A percentile compares a stretch with the other conserved stretches of the same genome.
These are phyloP conservation scores for Chaetomium olivaceum DNA, from an alignment of 2,329 filamentous ascomycete genomes.

Conservation along the genomic window DNA sequence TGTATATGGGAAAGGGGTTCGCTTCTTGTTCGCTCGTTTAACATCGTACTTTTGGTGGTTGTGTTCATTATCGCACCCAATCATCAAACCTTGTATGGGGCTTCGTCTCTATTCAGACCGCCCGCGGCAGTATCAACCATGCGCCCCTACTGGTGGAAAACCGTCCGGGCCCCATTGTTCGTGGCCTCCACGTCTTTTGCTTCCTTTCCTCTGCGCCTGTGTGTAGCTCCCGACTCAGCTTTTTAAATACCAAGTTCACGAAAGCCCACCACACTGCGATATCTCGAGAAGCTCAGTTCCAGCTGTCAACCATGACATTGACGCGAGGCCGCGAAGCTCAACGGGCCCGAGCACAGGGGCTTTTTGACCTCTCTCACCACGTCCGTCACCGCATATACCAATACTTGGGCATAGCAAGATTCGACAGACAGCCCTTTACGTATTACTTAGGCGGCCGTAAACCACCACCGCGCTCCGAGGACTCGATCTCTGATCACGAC, in stretches of 20 bases:
- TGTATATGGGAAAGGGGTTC: too few relatives aligned
- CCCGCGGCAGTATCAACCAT: too few relatives aligned
- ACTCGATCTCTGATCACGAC: not conserved
- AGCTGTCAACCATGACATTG: conserved; percentile 4
- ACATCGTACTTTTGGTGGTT: too few relatives aligned
- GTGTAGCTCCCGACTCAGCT: too few relatives aligned
- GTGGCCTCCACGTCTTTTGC: not conserved
- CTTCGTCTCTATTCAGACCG: too few relatives aligned
- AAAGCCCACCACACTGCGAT: not conserved
- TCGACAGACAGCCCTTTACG: not conserved
- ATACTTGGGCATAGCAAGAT: conserved; percentile 1
- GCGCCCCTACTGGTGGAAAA: too few relatives aligned
- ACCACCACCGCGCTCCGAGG: not conserved
- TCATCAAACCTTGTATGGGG: too few relatives aligned
- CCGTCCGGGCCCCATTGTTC: too few relatives aligned
- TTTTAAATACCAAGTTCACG: not conserved
- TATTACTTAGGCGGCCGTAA: conserved; percentile 13
- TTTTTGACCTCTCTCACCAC: not conserved
- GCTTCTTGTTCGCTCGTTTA: too few relatives aligned
- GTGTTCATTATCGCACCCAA: too few relatives aligned
- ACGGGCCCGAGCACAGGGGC: not conserved
- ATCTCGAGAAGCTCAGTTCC: not conserved
- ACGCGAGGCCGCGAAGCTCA: not conserved
- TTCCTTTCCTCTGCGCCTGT: too few relatives aligned
- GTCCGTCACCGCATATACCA: conserved; percentile 15